Percentiles rank a stretch among this genome's conserved stretches.
These are phyloP conservation scores for Cordyceps pruinosa DNA, from an alignment of 2,329 filamentous ascomycete genomes.

Conservation along the genomic window DNA sequence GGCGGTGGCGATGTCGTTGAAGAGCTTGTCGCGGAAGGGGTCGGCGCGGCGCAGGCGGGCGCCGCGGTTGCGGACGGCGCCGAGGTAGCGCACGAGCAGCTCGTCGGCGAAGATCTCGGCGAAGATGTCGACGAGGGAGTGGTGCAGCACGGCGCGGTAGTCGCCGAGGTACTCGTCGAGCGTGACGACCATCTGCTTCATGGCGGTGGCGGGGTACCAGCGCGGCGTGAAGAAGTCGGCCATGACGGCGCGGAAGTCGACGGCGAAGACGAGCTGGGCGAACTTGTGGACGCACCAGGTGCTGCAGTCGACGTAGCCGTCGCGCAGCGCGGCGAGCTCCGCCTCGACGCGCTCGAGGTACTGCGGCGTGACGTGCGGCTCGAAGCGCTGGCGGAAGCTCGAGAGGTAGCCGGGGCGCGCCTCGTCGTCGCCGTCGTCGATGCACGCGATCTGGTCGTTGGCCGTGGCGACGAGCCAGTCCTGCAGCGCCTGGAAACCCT, in stretches of 20 bases:
- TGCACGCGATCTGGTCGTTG: conserved; percentile 97
- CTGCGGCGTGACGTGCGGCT: conserved; percentile 68
- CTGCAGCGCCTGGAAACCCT: conserved; percentile 71
- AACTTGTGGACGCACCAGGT: conserved; percentile 90
- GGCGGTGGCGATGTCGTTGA: conserved; percentile 82
- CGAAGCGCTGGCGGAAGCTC: conserved; percentile 77
- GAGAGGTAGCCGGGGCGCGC: conserved; percentile 74
- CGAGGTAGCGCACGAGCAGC: conserved; percentile 78
- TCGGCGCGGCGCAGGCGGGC: conserved; percentile 83
- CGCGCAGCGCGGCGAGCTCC: conserved; percentile 69
- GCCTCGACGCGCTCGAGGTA: conserved; percentile 69
- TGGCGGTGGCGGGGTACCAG: conserved; percentile 81
- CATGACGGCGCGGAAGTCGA: conserved; percentile 81
- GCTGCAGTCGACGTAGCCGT: conserved; percentile 91
- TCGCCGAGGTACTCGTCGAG: conserved; percentile 93
- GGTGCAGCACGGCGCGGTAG: conserved; percentile 77
- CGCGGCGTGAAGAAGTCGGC: conserved; percentile 82
- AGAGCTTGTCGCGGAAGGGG: conserved; percentile 86
- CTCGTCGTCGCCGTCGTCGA: conserved; percentile 81
- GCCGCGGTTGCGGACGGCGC: conserved; percentile 77
- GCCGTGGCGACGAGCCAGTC: conserved; percentile 96
- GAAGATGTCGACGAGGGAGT: conserved; percentile 82
- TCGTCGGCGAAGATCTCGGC: conserved; percentile 91
- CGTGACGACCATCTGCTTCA: conserved; percentile 90
- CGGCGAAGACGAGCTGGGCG: conserved; percentile 76